Evolutionary conservation across 306 rosid species (phyloP), one percentile per base, ranked within the genome.

Genomic region (Lagenaria siceraria): DNA sequence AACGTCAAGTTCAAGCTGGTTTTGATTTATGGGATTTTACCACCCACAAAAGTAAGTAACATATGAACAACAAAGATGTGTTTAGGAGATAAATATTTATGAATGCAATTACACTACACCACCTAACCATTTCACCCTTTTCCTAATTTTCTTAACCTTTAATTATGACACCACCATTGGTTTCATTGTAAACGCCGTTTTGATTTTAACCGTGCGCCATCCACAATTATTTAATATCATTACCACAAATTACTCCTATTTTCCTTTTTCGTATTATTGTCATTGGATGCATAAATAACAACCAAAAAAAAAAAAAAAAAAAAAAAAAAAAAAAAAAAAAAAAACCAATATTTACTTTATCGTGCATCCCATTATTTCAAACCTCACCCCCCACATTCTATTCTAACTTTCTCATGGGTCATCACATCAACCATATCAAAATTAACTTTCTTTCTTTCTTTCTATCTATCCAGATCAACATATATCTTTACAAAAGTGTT

Each of bases 1-100:
- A 71, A 48, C 76, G 56, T 48, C 76, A 25, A 71, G 17, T 24
- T 71, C 58, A 71, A 71, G 76, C 40, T 71, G 40, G 49, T 27
- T 24, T 71, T 71, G 76, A 71, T 71, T 71, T 71, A 12, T 48
- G 3, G 24, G 24, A 42, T 71, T 71, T 71, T 48, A 36, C 40
- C 40, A 3, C 3, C 49, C 49, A 43, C 49, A 43, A 43, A 9
- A 43, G 38, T 46, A 48, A 24, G 36, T 71, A 46, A 70, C 35
- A 46, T 46, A n/a, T n/a, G n/a, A n/a, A n/a, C n/a, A n/a, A n/a
- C n/a, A n/a, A n/a, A n/a, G n/a, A n/a, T n/a, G n/a, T n/a, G n/a
- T n/a, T n/a, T n/a, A n/a, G n/a, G n/a, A n/a, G 56, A 43, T 71
- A 22, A 71, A 46, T 48, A 48, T 48, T n/a, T 48, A 48, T 48